phyloP scores from a whole-genome alignment of 805 yeast genomes.

The Kuraishia ogatae region DNA sequence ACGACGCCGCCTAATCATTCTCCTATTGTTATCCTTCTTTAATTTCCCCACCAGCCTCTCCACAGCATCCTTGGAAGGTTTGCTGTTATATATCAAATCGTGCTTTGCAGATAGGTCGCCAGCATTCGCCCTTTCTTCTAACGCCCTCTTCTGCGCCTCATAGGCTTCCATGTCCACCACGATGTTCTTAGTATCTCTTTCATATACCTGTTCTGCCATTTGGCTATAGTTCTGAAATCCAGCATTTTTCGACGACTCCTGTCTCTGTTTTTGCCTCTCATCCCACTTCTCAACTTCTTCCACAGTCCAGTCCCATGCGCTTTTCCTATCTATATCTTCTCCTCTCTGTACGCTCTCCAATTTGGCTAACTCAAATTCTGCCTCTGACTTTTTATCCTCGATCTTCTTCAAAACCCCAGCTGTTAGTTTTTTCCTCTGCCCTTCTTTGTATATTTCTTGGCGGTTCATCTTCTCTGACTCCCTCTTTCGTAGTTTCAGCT shows the following conservation, averaged over 20 bases:
- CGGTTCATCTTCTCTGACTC: slow-evolving; percentile 20
- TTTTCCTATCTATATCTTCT: slow-evolving; percentile 30
- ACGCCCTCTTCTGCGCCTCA: slow-evolving; percentile 24
- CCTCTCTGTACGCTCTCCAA: slow-evolving; percentile 27
- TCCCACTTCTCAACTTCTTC: slow-evolving; percentile 65
- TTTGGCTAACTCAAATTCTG: slow-evolving; percentile 28
- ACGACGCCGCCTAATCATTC: slow-evolving; percentile 27
- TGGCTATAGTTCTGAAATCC: slow-evolving; percentile 42
- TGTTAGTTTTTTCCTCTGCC: slow-evolving; percentile 16
- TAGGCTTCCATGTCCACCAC: slow-evolving; percentile 33
- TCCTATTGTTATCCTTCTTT: slow-evolving; percentile 26
- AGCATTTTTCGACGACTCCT: slow-evolving; percentile 18
- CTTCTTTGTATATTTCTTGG: slow-evolving; percentile 28
- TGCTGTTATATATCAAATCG: slow-evolving; percentile 17
- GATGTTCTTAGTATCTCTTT: slow-evolving; percentile 37
- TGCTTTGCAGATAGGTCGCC: slow-evolving; percentile 4
- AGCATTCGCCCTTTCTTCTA: slow-evolving; percentile 11
- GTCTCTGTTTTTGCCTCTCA: slow-evolving; percentile 22
- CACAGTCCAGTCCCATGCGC: slow-evolving; percentile 48
- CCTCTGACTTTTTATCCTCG: slow-evolving; percentile 24
- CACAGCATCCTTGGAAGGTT: slow-evolving; percentile 28
- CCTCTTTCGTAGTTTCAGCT: slow-evolving; percentile 18
- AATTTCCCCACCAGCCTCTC: slow-evolving; percentile 23
- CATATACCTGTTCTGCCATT: slow-evolving; percentile 54
- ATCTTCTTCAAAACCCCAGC: slow-evolving; percentile 16